Conservation (phyloP, 805 yeast species). For the Blastobotrys terrestris region DNA sequence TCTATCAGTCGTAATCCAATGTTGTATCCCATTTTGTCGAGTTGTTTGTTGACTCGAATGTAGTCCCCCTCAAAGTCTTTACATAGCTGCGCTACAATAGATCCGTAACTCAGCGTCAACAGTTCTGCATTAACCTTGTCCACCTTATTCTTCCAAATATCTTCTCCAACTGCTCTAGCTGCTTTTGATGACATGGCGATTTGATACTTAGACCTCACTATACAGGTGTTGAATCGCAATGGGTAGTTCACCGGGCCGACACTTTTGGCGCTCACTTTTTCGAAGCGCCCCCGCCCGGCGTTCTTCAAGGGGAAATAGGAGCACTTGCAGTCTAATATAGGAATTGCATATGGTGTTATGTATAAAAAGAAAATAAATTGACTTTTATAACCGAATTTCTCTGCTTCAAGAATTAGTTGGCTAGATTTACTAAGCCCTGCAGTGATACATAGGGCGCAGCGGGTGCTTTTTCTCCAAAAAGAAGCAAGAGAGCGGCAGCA, state of each 20-base stretch:
- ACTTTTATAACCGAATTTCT: too few relatives aligned
- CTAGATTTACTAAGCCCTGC: too few relatives aligned
- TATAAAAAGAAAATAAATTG: too few relatives aligned
- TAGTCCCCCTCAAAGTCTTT: slow-evolving; percentile 75
- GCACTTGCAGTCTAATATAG: too few relatives aligned
- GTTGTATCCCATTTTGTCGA: slow-evolving; percentile 91
- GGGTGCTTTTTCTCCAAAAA: too few relatives aligned
- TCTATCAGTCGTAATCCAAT: slow-evolving; percentile 89
- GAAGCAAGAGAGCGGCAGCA: too few relatives aligned
- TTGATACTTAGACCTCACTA: not conserved
- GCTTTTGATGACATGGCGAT: slow-evolving; percentile 16
- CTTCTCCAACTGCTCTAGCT: slow-evolving; percentile 60
- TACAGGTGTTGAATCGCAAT: not conserved
- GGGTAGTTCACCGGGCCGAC: not conserved
- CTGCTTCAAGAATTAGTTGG: too few relatives aligned
- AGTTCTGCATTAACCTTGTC: slow-evolving; percentile 93
- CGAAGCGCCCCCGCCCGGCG: too few relatives aligned
- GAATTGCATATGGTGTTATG: too few relatives aligned
- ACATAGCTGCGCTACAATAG: slow-evolving; percentile 86
- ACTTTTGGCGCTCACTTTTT: too few relatives aligned
- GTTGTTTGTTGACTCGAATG: slow-evolving; percentile 68
- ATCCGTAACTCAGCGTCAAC: slow-evolving; percentile 91
- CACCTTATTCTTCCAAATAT: slow-evolving; percentile 81
- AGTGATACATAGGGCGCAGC: too few relatives aligned
- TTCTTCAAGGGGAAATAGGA: too few relatives aligned